These are phyloP conservation scores for Leccinum olivaceopallidum DNA, from an alignment of 768 basidiomycete genomes.

Conservation along the genomic window DNA sequence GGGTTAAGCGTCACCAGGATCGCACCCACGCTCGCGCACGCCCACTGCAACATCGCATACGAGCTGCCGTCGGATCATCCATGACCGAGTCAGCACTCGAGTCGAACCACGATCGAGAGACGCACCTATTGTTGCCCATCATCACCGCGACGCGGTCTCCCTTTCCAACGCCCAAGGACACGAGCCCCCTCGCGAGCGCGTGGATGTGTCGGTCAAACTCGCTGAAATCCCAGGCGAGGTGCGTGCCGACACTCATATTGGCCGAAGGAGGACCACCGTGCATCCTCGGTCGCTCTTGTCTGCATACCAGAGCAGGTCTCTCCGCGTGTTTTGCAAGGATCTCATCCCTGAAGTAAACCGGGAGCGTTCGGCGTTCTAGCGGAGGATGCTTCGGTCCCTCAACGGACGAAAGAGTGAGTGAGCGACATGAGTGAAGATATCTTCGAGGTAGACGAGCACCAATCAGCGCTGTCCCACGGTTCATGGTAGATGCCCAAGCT, in stretches of 20 bases:
- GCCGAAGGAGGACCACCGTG: conserved; percentile 61
- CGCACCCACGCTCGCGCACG: conserved; percentile 82
- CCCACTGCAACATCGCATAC: conserved; percentile 84
- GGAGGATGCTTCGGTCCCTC: conserved; percentile 58
- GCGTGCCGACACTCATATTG: conserved; percentile 48
- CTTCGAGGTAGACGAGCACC: conserved; percentile 6
- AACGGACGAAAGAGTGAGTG: conserved; percentile 51
- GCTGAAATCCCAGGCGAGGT: conserved; percentile 72
- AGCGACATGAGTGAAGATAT: conserved; percentile 18
- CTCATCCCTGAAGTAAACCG: conserved; percentile 59
- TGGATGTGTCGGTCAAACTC: conserved; percentile 69
- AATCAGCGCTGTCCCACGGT: background rate
- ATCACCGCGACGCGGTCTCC: conserved; percentile 79
- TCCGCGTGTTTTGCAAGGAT: conserved; percentile 50
- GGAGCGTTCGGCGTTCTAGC: conserved; percentile 54
- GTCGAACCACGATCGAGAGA: background rate
- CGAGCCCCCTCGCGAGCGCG: conserved; percentile 68
- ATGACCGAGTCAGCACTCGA: background rate
- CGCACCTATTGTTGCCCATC: conserved; percentile 85
- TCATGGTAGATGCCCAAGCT: conserved; percentile 3
- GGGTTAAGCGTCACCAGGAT: conserved; percentile 84
- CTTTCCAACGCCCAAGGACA: conserved; percentile 66
- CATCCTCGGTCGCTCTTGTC: conserved; percentile 53
- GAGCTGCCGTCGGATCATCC: conserved; percentile 43
- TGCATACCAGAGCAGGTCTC: conserved; percentile 65